Conservation (phyloP, 306 rosid genomes). For the Castanea mollissima region DNA sequence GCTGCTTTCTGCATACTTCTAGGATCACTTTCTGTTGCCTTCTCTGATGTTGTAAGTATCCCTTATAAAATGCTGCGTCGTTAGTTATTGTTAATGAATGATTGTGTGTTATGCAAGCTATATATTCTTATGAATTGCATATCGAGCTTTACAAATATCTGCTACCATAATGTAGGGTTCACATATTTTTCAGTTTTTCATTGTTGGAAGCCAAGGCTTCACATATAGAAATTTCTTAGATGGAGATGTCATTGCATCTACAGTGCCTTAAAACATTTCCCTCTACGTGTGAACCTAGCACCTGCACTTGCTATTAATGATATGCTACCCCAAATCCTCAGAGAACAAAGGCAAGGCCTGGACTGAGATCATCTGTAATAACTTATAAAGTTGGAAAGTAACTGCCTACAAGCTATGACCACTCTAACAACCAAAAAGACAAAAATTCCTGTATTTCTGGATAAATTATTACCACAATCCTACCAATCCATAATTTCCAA, state of each 20-base stretch:
- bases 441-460: neutral
- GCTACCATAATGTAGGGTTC: neutral
- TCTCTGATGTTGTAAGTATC: conserved; percentile 95
- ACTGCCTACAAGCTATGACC: neutral
- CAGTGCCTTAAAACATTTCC: neutral
- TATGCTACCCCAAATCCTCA: neutral
- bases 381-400: neutral
- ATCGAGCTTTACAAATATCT: neutral
- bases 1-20: conserved; percentile 91
- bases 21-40: conserved; percentile 97
- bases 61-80: conserved; percentile 10
- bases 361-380: neutral
- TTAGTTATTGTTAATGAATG: neutral
- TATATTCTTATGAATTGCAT: conserved; percentile 7
- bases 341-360: neutral
- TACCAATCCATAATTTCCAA: neutral
- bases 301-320: neutral
- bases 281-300: neutral
- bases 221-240: neutral
- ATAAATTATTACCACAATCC: neutral
- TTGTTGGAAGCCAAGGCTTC: neutral
- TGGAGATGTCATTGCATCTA: neutral
- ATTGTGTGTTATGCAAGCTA: neutral
- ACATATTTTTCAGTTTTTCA: too few relatives aligned
- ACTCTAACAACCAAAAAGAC: neutral